A percentile compares a stretch with the other conserved stretches of the same genome.
phyloP scores from a whole-genome alignment of 139 green algal genomes.

The Prasinococcaceae sp. region DNA sequence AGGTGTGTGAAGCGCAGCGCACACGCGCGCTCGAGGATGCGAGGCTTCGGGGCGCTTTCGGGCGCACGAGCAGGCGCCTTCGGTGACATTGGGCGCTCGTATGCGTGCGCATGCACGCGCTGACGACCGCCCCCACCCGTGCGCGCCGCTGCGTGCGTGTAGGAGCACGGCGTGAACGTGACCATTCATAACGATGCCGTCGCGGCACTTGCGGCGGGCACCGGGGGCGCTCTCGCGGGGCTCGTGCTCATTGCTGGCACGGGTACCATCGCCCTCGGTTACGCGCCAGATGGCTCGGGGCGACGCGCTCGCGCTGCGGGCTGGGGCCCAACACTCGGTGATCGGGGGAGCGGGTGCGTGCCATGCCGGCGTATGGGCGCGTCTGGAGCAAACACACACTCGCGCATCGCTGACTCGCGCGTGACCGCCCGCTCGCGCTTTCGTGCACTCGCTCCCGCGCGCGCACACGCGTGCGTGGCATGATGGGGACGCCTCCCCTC shows the following conservation, averaged over 20 bases:
- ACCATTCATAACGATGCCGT: conserved; percentile 17
- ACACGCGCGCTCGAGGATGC: no score
- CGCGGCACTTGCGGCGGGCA: conserved; percentile 17
- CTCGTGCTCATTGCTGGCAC: conserved; percentile 18
- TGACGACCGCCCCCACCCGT: no score
- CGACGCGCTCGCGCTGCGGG: conserved; percentile 8
- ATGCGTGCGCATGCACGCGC: no score
- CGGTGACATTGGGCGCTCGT: no score
- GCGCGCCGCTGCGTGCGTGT: background rate
- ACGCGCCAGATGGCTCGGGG: background rate
- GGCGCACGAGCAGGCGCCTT: no score
- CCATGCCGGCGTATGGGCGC: background rate
- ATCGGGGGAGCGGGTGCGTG: conserved; percentile 3
- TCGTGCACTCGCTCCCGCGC: background rate
- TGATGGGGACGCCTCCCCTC: no score
- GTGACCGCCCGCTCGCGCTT: background rate
- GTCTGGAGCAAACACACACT: background rate
- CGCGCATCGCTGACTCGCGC: background rate
- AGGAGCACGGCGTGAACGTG: background rate
- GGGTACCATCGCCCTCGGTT: conserved; percentile 10
- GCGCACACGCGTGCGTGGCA: conserved; percentile 7
- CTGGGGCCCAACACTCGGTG: conserved; percentile 8
- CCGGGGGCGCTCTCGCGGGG: conserved; percentile 5
- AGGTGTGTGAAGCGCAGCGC: no score
- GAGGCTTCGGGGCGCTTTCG: no score